These are phyloP conservation scores for Aspergillus japonicus DNA, from an alignment of 2,329 filamentous ascomycete species.

Conservation along the genomic window DNA sequence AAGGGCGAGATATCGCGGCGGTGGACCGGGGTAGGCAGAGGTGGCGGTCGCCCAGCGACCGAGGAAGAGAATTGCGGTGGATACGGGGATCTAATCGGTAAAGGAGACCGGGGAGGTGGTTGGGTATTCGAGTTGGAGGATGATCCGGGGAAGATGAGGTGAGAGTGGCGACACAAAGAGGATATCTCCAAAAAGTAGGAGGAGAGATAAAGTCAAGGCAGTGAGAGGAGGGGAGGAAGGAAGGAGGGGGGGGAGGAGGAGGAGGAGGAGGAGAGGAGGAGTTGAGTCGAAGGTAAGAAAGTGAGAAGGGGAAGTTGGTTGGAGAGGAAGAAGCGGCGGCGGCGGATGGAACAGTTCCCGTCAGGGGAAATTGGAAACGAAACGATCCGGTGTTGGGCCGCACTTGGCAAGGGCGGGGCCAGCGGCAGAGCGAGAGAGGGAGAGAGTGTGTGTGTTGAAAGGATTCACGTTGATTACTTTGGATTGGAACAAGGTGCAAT, in stretches of 20 bases:
- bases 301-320: constrained; percentile 4
- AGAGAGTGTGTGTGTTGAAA: too few species aligned
- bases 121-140: background rate
- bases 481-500: too few species aligned
- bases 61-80: constrained; percentile 7
- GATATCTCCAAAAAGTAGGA: too few species aligned
- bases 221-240: background rate
- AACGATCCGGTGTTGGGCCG: constrained; percentile 4
- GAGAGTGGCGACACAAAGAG: too few species aligned
- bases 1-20: constrained; percentile 7
- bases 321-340: background rate
- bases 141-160: too few species aligned
- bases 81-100: background rate
- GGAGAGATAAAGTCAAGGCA: background rate
- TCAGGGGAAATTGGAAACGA: constrained; percentile 10
- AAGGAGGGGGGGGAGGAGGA: constrained; percentile 7
- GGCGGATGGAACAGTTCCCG: background rate
- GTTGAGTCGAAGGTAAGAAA: background rate
- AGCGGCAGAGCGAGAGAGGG: background rate
- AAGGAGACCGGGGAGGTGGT: background rate
- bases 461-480: too few species aligned
- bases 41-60: constrained; percentile 32
- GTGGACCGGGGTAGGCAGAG: constrained; percentile 13
- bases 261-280: constrained; percentile 2
- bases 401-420: constrained; percentile 17